Conservation (phyloP, 441 rosid species). For the Jatropha podagrica region DNA sequence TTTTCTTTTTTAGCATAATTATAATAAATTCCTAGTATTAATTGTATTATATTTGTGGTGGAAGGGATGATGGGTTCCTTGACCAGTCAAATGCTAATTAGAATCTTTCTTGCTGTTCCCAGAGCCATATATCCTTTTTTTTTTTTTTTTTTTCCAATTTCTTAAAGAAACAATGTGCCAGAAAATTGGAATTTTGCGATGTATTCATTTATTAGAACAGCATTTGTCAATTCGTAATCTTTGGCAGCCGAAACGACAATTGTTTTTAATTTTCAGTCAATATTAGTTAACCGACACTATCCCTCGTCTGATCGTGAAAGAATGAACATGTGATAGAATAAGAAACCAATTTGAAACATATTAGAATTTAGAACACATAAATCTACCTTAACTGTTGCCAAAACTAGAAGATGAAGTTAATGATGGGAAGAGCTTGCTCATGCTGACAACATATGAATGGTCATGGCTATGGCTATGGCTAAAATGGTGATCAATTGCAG, state of each 20-base stretch:
- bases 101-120: neutral
- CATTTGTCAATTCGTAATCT: conserved; percentile 14
- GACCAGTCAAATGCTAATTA: conserved; percentile 21
- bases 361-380: too few relatives aligned
- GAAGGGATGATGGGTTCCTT: conserved; percentile 1
- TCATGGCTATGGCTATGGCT: neutral
- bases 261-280: conserved; percentile 30
- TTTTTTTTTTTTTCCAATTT: conserved; percentile 10
- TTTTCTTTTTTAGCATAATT: neutral
- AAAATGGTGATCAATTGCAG: neutral
- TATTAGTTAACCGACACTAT: conserved; percentile 30
- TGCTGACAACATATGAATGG: neutral
- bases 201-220: conserved; percentile 13
- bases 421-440: neutral
- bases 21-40: too few relatives aligned
- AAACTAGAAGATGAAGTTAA: too few relatives aligned
- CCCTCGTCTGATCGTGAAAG: neutral
- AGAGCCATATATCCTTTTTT: neutral
- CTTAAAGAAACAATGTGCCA: neutral
- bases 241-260: conserved; percentile 18
- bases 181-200: conserved; percentile 13
- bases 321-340: conserved; percentile 19
- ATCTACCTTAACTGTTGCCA: too few relatives aligned
- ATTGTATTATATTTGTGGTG: too few relatives aligned
- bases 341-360: neutral